Percentiles rank a stretch among this genome's conserved stretches.
These are phyloP conservation scores for Geotrichum citri-aurantii DNA, from an alignment of 1,139 yeast genomes.

Conservation along the genomic window DNA sequence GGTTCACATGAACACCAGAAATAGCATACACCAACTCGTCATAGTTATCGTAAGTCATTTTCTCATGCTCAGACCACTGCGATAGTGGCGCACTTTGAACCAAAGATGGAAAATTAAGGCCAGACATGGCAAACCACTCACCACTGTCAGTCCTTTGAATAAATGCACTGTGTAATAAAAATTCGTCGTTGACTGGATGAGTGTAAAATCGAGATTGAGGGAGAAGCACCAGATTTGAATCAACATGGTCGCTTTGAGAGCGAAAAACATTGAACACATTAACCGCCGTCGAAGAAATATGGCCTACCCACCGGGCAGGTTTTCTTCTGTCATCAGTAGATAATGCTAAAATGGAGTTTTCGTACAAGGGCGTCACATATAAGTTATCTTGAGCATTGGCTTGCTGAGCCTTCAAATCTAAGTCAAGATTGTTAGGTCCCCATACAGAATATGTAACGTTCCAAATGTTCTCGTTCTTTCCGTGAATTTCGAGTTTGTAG, in stretches of 20 bases:
- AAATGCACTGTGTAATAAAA: slow-evolving; percentile 44
- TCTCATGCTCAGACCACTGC: slow-evolving; percentile 27
- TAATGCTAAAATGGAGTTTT: slow-evolving; percentile 44
- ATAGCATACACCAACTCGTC: slow-evolving; percentile 24
- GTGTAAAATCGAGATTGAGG: slow-evolving; percentile 36
- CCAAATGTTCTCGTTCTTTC: slow-evolving; percentile 68
- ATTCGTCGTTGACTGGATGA: slow-evolving; percentile 16
- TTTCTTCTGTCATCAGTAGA: slow-evolving; percentile 60
- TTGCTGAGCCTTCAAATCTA: slow-evolving; percentile 49
- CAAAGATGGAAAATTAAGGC: slow-evolving; percentile 66
- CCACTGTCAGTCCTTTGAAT: slow-evolving; percentile 59
- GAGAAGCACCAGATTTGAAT: slow-evolving; percentile 32
- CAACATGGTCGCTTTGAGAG: slow-evolving; percentile 16
- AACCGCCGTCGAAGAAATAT: slow-evolving; percentile 59
- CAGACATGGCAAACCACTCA: slow-evolving; percentile 88
- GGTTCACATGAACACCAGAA: slow-evolving; percentile 36
- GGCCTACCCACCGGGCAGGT: slow-evolving; percentile 70
- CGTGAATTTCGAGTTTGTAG: slow-evolving; percentile 56
- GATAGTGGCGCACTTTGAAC: slow-evolving; percentile 69
- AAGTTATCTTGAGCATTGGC: slow-evolving; percentile 51
- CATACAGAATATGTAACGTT: slow-evolving; percentile 83
- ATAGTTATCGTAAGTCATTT: slow-evolving; percentile 6
- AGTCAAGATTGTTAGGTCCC: slow-evolving; percentile 88
- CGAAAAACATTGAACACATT: slow-evolving; percentile 65
- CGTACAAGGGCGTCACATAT: slow-evolving; percentile 75